phyloP scores from a whole-genome alignment of 2,329 filamentous ascomycete genomes.

The Trichoderma koningii region DNA sequence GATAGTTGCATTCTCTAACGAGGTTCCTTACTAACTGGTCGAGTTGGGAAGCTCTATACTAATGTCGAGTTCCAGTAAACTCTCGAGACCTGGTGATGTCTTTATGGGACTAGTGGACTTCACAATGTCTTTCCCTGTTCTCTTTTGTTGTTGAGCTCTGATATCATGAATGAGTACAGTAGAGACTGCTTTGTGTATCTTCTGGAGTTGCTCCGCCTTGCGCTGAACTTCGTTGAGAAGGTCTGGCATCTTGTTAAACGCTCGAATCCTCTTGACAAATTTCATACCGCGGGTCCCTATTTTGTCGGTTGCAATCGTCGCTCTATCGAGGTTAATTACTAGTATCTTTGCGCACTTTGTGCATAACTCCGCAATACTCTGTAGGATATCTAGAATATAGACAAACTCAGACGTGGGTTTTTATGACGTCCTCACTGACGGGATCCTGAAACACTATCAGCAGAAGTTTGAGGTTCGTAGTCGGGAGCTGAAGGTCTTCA shows the following conservation, averaged over 20 bases:
- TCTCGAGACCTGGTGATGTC: constrained; percentile 8
- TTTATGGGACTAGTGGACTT: constrained; percentile 12
- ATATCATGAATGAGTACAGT: constrained; percentile 28
- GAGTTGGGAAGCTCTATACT: constrained; percentile 28
- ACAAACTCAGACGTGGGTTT: constrained; percentile 28
- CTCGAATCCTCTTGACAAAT: constrained; percentile 26
- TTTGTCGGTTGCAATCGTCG: constrained; percentile 17
- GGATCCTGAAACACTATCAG: constrained; percentile 27
- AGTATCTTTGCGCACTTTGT: constrained; percentile 28
- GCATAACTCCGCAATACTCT: constrained; percentile 29
- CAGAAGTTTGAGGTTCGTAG: constrained; percentile 27
- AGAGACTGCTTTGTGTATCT: constrained; percentile 27
- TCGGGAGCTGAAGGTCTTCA: constrained; percentile 27
- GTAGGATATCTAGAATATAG: constrained; percentile 26
- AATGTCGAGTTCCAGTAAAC: constrained; percentile 24
- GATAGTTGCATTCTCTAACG: constrained; percentile 28
- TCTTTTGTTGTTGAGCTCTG: constrained; percentile 22
- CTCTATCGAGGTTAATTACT: constrained; percentile 26
- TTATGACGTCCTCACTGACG: constrained; percentile 24
- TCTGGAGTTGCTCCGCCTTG: constrained; percentile 28
- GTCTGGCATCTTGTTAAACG: constrained; percentile 26
- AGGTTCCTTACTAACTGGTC: constrained; percentile 27
- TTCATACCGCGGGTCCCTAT: constrained; percentile 1
- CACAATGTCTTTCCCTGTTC: constrained; percentile 22
- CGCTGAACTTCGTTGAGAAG: constrained; percentile 29